Conservation (phyloP, 306 rosid genomes). For the Quercus gilva region DNA sequence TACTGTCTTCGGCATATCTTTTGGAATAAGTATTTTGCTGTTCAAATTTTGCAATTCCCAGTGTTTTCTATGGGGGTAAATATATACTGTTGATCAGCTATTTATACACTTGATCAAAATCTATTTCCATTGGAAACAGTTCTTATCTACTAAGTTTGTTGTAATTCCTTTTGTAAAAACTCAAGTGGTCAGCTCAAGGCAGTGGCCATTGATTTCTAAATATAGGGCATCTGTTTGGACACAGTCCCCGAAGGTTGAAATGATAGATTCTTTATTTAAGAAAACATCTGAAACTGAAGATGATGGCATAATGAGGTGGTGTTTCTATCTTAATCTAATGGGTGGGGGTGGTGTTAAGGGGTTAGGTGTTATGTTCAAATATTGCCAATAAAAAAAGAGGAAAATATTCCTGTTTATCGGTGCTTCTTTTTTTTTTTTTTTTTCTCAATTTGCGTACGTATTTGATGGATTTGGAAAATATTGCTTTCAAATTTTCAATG, state of each 20-base stretch:
- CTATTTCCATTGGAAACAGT: not conserved
- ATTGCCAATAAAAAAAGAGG: not conserved
- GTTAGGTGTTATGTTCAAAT: not conserved
- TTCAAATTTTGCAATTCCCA: not conserved
- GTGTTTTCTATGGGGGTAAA: not conserved
- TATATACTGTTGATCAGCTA: not conserved
- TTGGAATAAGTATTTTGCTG: too few relatives aligned
- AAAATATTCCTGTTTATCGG: too few relatives aligned
- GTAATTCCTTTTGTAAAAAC: constrained; percentile 1
- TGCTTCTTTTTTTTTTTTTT: too few relatives aligned
- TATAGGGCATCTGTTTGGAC: constrained; percentile 87
- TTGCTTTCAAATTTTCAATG: too few relatives aligned
- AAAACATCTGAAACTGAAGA: constrained; percentile 58
- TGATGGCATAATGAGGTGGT: constrained; percentile 84
- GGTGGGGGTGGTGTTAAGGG: not conserved
- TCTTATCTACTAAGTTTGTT: not conserved
- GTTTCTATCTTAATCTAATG: not conserved
- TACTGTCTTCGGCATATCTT: not conserved
- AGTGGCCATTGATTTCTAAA: constrained; percentile 89
- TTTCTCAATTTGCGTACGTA: too few relatives aligned
- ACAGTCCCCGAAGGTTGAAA: constrained; percentile 79
- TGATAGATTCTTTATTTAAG: constrained; percentile 84
- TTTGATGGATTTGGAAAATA: too few relatives aligned
- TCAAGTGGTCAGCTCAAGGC: constrained; percentile 86
- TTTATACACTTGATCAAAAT: not conserved